Conservation (phyloP, 257 asterid genomes). For the Anisodus tanguticus region DNA sequence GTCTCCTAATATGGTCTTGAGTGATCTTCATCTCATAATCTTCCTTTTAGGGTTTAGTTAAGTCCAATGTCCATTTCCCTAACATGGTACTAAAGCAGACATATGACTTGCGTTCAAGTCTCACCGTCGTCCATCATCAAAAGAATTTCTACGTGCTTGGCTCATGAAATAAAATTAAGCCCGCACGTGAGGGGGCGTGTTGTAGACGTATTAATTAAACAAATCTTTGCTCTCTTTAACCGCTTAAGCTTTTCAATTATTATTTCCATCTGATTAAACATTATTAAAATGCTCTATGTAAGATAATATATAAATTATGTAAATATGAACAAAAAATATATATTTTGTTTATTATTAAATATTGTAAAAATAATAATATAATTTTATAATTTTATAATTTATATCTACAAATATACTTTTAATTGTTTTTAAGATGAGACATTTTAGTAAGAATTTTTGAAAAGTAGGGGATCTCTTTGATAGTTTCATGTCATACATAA, state of each 20-base stretch:
- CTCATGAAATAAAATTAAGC: not conserved
- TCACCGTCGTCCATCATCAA: not conserved
- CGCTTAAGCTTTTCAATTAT: not conserved
- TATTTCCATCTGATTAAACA: no score
- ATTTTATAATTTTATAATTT: no score
- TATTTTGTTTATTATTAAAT: no score
- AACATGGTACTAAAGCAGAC: no score
- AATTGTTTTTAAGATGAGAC: not conserved
- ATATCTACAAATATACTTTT: no score
- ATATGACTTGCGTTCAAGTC: not conserved
- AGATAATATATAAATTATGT: no score
- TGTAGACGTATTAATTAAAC: not conserved
- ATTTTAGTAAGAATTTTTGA: not conserved
- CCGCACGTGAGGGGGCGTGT: not conserved
- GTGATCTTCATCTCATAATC: not conserved
- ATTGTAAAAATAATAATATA: no score
- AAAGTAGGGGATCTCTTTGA: not conserved
- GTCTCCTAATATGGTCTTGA: not conserved
- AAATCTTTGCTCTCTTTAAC: not conserved
- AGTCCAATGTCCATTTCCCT: no score
- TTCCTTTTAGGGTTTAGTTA: not conserved
- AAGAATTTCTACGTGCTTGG: not conserved
- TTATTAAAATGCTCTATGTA: no score
- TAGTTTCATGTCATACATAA: not conserved
- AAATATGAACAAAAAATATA: no score